phyloP scores from a whole-genome alignment of 1,139 yeast genomes.

The Suhomyces bolitotheri region DNA sequence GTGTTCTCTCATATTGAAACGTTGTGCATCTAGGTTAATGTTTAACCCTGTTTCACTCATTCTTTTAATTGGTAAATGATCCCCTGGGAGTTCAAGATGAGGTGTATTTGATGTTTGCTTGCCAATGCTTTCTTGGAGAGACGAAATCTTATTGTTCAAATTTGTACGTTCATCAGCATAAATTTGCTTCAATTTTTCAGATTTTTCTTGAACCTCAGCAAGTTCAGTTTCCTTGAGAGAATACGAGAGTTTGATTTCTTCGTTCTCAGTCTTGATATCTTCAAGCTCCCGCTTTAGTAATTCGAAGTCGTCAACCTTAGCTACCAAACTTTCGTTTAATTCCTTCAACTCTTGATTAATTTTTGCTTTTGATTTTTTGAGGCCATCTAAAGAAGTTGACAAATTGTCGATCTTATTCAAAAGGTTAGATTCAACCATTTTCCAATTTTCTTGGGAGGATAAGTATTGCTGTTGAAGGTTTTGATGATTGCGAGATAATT shows the following conservation, averaged over 20 bases:
- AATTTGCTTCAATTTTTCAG: constrained; percentile 31
- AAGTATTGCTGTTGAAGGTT: constrained; percentile 65
- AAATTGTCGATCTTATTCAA: constrained; percentile 48
- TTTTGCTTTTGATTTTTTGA: constrained; percentile 36
- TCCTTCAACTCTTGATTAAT: constrained; percentile 31
- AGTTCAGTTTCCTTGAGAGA: constrained; percentile 29
- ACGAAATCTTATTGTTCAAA: constrained; percentile 29
- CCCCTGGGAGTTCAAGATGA: not conserved
- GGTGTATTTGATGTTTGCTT: constrained; percentile 1
- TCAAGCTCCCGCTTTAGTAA: constrained; percentile 18
- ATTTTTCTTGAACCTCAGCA: constrained; percentile 30
- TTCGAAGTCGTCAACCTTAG: constrained; percentile 27
- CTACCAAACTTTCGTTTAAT: constrained; percentile 21
- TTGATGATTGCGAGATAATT: constrained; percentile 45
- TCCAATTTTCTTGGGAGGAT: constrained; percentile 68
- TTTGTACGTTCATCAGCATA: constrained; percentile 34
- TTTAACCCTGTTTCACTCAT: constrained; percentile 15
- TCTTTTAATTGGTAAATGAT: constrained; percentile 3
- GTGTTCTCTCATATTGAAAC: constrained; percentile 6
- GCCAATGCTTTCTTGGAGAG: constrained; percentile 23
- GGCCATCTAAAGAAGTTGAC: constrained; percentile 37
- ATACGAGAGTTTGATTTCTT: constrained; percentile 23
- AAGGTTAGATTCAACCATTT: constrained; percentile 56
- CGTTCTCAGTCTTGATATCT: constrained; percentile 17
- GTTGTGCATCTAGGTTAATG: constrained; percentile 19